A percentile compares a stretch with the other conserved stretches of the same genome.
Conservation (phyloP, 2,329 filamentous ascomycete genomes). For the Xylariomycetidae sp. region DNA sequence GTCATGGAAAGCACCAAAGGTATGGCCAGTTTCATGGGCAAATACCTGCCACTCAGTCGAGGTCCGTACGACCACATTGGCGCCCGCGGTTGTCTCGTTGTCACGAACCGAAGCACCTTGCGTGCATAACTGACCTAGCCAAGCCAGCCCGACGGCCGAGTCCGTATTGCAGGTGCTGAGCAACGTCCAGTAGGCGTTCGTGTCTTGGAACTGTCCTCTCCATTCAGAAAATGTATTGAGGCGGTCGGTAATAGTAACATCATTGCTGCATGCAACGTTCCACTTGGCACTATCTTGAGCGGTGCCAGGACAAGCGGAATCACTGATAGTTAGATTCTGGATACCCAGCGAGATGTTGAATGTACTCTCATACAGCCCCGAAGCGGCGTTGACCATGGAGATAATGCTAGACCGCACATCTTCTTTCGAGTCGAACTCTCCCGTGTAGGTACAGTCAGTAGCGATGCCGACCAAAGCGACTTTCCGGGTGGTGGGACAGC, state of each 20-base stretch:
- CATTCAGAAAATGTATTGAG: slow-evolving; percentile 85
- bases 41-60: slow-evolving; percentile 91
- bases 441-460: slow-evolving; percentile 86
- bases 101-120: slow-evolving; percentile 46
- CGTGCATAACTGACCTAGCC: slow-evolving; percentile 83
- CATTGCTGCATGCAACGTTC: slow-evolving; percentile 71
- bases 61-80: slow-evolving; percentile 85
- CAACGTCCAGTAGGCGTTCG: slow-evolving; percentile 90
- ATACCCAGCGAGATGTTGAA: slow-evolving; percentile 96
- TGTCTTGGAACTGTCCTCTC: slow-evolving; percentile 73
- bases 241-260: slow-evolving; percentile 65
- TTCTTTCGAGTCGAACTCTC: slow-evolving; percentile 60
- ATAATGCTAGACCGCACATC: slow-evolving; percentile 74
- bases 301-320: slow-evolving; percentile 67
- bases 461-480: slow-evolving; percentile 89
- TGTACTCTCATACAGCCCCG: slow-evolving; percentile 78
- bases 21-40: slow-evolving; percentile 90
- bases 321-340: slow-evolving; percentile 75
- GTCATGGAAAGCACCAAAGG: slow-evolving; percentile 93
- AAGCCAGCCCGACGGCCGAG: slow-evolving; percentile 84
- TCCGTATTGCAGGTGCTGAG: slow-evolving; percentile 78
- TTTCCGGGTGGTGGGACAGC: slow-evolving; percentile 85
- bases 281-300: slow-evolving; percentile 66
- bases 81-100: slow-evolving; percentile 72
- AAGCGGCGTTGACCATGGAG: slow-evolving; percentile 77